Evolutionary conservation across 805 yeast species (phyloP), one percentile per base, ranked within the genome.

Genomic region (Candida stauntonica): DNA sequence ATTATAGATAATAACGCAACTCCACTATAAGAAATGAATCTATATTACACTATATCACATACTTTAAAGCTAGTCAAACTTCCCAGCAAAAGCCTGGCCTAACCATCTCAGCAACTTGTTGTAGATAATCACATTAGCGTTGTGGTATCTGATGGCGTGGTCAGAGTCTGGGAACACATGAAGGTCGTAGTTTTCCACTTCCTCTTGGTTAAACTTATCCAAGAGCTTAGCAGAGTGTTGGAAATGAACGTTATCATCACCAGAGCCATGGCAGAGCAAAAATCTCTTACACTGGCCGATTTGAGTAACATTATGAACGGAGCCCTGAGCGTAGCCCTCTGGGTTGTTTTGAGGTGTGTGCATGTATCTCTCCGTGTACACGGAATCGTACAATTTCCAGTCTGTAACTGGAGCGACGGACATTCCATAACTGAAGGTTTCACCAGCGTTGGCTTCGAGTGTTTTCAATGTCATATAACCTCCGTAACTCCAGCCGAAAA

Each of bases 401-500:
- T 88, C 84, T 0, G 98, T 93, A 3, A 93, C 99, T 1, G 99
- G 99, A 0, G 99, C 99, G 17, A 93, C 98, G 0, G 98, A 81
- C 73, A 88, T 79, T 8, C 98, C 98, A 59, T 79, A 93, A 41
- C 76, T 76, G 70, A 93, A 89, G 13, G 79, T 75, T 26, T 75
- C 64, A 14, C 87, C 86, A 3, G 68, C 70, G 61, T 93, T 98
- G 17, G 70, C 69, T 61, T 93, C 98, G 33, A 93, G 65, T 0
- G 95, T 83, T 62, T 89, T 93, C 51, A 93, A 71, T 0, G 99
- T 88, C 71, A 87, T 73, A 57, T 77, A 93, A 0, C 98, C 99
- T 33, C 99, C 99, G 58, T 91, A 93, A 17, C 95, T 85, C 99
- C 99, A 93, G 7, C 99, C 99, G 91, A 97, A 93, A 39, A 91